Evolutionary conservation across 495 filamentous ascomycete species (phyloP), one percentile per base, ranked within the genome.

Genomic region (Xylaria nigripes): DNA sequence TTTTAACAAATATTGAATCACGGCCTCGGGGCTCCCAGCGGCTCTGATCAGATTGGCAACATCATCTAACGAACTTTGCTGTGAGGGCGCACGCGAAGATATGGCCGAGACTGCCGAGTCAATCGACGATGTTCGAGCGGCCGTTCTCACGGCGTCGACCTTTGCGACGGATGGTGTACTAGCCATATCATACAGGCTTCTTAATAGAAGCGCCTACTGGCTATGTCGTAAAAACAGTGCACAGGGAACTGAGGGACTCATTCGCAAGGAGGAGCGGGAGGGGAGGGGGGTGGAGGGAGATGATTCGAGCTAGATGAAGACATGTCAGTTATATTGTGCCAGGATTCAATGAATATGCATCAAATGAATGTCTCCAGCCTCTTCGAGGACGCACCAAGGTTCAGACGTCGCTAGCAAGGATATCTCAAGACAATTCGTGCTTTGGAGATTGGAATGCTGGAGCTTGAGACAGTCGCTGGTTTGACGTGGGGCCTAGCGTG

Each of bases 91-190:
- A 57, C 66, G 74, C n/a, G 84, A 81, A 7, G 90, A 95, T 40
- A 90, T 77, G 5, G 87, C 86, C 1, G 92, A 97, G 23, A 95
- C 87, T 0, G 90, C 87, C 7, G 93, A 96, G 64, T 97, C 93
- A 60, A 96, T 96, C 32, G 93, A 98, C 2, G 89, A 89, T 45
- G 86, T 97, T 57, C 92, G 84, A 50, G 86, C 83, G 60, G 70
- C 44, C 24, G 60, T 61, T 55, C 63, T 64, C 23, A 48, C 60
- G 49, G 50, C 27, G 36, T 61, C 61, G 27, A 53, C 56, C 34
- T 42, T 62, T 3, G 58, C 57, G 32, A 58, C 47, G 21, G 45
- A 36, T 23, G 59, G 57, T 38, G 38, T 50, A 56, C 64, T 55
- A 47, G 64, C 61, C 61, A 67, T 67, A 10, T 46, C 61, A 36